phyloP scores from a whole-genome alignment of 2,329 filamentous ascomycete genomes.

The Drechslerella stenobrocha region DNA sequence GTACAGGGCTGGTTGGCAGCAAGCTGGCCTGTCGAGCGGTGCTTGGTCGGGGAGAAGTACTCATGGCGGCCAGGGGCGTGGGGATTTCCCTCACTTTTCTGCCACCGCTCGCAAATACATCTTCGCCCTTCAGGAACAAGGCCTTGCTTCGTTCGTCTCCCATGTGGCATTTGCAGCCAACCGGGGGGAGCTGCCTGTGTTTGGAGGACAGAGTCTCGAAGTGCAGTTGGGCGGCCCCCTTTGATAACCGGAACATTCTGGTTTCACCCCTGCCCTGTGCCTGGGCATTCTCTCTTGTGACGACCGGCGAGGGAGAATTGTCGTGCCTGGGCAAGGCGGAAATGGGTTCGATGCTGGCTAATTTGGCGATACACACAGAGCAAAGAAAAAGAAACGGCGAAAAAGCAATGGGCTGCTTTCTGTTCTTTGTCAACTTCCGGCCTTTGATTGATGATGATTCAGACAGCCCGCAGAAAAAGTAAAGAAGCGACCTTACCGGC shows the following conservation, averaged over 20 bases:
- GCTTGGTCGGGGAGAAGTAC: neutral
- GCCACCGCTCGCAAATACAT: constrained; percentile 23
- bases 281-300: no score
- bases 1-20: constrained; percentile 22
- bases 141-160: constrained; percentile 14
- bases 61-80: neutral
- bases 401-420: no score
- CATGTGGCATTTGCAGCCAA: constrained; percentile 49
- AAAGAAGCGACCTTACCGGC: constrained; percentile 11
- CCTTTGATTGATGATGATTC: constrained; percentile 43
- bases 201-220: neutral
- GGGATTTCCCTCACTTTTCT: neutral
- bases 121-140: constrained; percentile 10
- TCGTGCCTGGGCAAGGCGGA: constrained; percentile 11
- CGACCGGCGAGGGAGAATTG: neutral
- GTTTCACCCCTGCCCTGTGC: constrained; percentile 31
- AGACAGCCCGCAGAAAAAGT: constrained; percentile 20
- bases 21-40: neutral
- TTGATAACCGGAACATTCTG: constrained; percentile 46
- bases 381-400: no score
- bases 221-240: constrained; percentile 34
- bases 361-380: constrained; percentile 31
- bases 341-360: constrained; percentile 16
- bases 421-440: constrained; percentile 8
- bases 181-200: constrained; percentile 40